Evolutionary conservation across 495 filamentous ascomycete genomes (phyloP), one percentile per base, ranked within the genome.

Genomic region (Cercophora samala): DNA sequence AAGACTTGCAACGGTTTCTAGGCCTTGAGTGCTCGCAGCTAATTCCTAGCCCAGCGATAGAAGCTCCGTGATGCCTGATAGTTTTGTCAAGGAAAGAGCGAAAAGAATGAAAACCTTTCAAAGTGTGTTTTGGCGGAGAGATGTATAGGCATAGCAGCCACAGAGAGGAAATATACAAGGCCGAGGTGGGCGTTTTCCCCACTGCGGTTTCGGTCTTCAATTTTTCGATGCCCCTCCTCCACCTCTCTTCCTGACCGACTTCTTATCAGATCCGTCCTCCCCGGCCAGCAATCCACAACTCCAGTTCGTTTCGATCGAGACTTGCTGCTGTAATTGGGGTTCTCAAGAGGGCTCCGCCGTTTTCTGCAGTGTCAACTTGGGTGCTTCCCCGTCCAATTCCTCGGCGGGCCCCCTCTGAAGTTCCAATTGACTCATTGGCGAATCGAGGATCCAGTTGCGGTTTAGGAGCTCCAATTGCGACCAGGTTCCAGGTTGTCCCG

Each of bases 131-230:
- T 46, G 0, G 11, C 11, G 6, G 37, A 46, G 8, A 46, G 15
- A 11, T 11, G 37, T 46, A 46, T 2, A 9, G 37, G 8, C 11
- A 13, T 46, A 46, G 37, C 37, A 46, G 37, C 15, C 11, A 17
- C 37, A 46, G 5, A 46, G 1, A n/a, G 37, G 13, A 46, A 46
- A 46, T 46, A 46, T 46, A 58, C 54, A 58, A 21, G 5, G 23
- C 19, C 54, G 21, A 24, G 8, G 54, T 9, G 19, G 23, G 19
- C 21, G 54, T 56, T 62, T 62, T 60, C 63, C 61, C 55, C 51
- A 54, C 61, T 74, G 76, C 76, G 76, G 72, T 76, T 75, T 78
- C 76, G 76, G 75, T 71, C 72, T 55, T 68, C 62, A 72, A 63
- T 75, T 77, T 78, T 76, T 71, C 62, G 56, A 17, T 73, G 68